Conservation (phyloP, 257 asterid species). For the Petrea volubilis region DNA sequence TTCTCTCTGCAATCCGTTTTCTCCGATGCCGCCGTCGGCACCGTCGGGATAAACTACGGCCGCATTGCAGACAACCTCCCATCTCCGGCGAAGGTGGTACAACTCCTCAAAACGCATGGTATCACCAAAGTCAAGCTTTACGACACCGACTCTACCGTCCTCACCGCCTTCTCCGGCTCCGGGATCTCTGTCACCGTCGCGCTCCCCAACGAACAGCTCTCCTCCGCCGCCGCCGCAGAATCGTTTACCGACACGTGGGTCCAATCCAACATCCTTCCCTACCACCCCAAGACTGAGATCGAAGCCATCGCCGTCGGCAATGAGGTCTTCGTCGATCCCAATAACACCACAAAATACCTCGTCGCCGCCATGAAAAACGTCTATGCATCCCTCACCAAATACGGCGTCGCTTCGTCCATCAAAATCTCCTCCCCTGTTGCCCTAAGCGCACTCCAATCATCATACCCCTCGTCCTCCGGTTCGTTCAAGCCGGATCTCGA, state of each 20-base stretch:
- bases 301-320: constrained; percentile 74
- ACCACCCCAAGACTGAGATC: constrained; percentile 49
- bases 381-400: constrained; percentile 45
- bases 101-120: constrained; percentile 57
- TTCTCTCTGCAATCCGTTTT: neutral
- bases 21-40: constrained; percentile 35
- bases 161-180: constrained; percentile 58
- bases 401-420: constrained; percentile 31
- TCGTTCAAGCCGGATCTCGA: constrained; percentile 59
- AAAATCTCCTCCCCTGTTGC: constrained; percentile 66
- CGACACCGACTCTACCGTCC: constrained; percentile 63
- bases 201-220: constrained; percentile 61
- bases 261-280: constrained; percentile 43
- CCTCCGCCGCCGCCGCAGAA: constrained; percentile 53
- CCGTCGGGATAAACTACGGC: constrained; percentile 69
- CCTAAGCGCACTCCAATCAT: constrained; percentile 49
- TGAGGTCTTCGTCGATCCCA: constrained; percentile 67
- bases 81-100: constrained; percentile 52
- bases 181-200: constrained; percentile 56
- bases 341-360: constrained; percentile 51
- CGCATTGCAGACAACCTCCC: constrained; percentile 76
- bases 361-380: constrained; percentile 73
- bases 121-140: constrained; percentile 54
- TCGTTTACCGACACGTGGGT: constrained; percentile 62
- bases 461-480: constrained; percentile 74